Conservation (phyloP, 2,329 filamentous ascomycete species). For the Cytospora mali region DNA sequence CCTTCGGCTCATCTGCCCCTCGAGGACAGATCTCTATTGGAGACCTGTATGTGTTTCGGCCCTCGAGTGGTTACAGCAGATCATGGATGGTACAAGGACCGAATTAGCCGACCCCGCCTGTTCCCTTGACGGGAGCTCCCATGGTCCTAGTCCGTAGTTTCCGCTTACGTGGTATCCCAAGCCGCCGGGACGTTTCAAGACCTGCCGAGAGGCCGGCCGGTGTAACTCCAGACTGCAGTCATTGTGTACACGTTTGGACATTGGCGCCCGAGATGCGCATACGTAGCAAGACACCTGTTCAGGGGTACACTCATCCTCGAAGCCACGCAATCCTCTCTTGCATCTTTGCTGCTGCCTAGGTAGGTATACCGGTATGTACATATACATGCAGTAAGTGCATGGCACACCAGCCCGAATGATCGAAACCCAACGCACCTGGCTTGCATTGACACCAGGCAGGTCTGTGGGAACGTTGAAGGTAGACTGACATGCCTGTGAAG, state of each 20-base stretch:
- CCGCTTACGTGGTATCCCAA: constrained; percentile 4
- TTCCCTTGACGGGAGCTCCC: constrained; percentile 18
- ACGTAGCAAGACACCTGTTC: neutral
- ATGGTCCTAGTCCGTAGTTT: constrained; percentile 7
- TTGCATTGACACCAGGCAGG: neutral
- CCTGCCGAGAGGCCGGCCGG: neutral
- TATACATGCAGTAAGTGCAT: neutral
- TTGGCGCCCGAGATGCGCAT: neutral
- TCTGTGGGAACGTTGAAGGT: neutral
- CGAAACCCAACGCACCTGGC: neutral
- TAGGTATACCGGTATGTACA: too few species aligned
- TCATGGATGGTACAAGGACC: neutral
- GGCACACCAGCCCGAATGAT: neutral
- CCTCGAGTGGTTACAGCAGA: neutral
- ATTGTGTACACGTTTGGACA: neutral
- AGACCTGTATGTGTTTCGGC: neutral
- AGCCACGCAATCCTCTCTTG: neutral
- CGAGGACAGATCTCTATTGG: neutral
- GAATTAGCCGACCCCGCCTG: constrained; percentile 5
- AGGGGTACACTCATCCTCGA: neutral
- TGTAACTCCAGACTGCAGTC: neutral
- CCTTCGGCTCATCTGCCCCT: neutral
- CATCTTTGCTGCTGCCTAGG: neutral
- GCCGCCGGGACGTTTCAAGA: constrained; percentile 8
- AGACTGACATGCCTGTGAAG: neutral